Base-by-base conservation (phyloP, 2,329 filamentous ascomycete genomes). In the Sclerotinia sclerotiorum region DNA sequence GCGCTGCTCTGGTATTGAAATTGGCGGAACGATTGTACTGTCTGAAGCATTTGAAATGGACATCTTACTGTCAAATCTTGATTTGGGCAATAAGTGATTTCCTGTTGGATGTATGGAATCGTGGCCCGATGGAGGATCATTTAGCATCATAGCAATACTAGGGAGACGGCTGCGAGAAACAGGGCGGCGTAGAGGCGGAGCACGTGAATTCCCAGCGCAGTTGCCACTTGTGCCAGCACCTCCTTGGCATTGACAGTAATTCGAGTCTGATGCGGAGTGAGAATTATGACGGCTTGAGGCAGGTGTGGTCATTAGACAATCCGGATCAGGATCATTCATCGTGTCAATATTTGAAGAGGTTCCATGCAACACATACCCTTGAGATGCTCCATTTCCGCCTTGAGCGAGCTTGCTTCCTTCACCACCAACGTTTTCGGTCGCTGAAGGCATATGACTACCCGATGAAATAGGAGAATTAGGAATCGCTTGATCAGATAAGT, bases 1-100 rank as follows among this genome's bases (percentile, higher is more conserved):
- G 58, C 70, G 70, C n/a, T 70, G 56, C 56, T 69, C 70, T 13
- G 35, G 39, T n/a, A 68, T 67, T 35, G 56, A 56, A 17, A 69
- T 61, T 1, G 69, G n/a, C 32, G 60, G 39, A 24, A 63, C 52
- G 17, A 70, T 29, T 21, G 65, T 69, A 24, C 42, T n/a, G 32
- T 62, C 46, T 2, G 69, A 71, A 32, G 32, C 52, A 44, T 63
- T 46, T 8, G 72, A 70, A 17, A 69, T 65, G n/a, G 62, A 57
- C 10, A 69, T 65, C 15, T 24, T 60, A 39, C 46, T 27, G 32
- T 42, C 60, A 4, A 32, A 11, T 51, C 10, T 39, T 51, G 60
- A 24, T 51, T n/a, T 39, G 13, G 60, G 32, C 29, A 35, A 4
- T 27, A 15, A 10, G n/a, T 51, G 21, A 27, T 17, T 39, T 5